Percentiles rank a stretch among this genome's conserved stretches.
Conservation (phyloP, 2,329 filamentous ascomycete species). For the Botrytis sinoallii region DNA sequence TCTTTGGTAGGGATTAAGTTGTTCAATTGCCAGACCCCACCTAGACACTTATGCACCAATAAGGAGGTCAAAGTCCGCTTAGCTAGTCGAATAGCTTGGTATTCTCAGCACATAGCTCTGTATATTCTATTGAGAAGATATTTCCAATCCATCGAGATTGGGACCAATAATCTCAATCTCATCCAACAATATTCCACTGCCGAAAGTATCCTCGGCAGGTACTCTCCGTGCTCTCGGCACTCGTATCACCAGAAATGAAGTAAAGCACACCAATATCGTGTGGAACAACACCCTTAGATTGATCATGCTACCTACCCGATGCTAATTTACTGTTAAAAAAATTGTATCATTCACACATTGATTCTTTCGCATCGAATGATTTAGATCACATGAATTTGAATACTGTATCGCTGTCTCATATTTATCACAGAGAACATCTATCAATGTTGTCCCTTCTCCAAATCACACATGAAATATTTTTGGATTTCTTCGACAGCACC, state of each 20-base stretch:
- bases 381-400: too few species aligned
- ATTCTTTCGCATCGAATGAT: too few species aligned
- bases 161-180: not conserved
- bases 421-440: not conserved
- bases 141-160: not conserved
- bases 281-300: too few species aligned
- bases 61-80: not conserved
- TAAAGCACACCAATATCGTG: not conserved
- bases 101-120: not conserved
- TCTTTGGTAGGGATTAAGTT: not conserved
- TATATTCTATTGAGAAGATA: not conserved
- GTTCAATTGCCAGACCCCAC: not conserved
- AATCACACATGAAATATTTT: not conserved
- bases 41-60: not conserved
- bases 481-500: not conserved
- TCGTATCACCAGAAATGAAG: not conserved
- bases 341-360: not conserved
- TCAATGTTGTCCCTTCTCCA: not conserved
- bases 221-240: too few species aligned
- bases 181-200: too few species aligned
- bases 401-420: too few species aligned
- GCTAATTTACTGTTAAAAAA: not conserved
- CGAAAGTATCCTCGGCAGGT: too few species aligned
- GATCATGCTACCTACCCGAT: not conserved
- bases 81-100: not conserved